Conservation (phyloP, 2,329 filamentous ascomycete species). For the Plectosphaerella plurivora region DNA sequence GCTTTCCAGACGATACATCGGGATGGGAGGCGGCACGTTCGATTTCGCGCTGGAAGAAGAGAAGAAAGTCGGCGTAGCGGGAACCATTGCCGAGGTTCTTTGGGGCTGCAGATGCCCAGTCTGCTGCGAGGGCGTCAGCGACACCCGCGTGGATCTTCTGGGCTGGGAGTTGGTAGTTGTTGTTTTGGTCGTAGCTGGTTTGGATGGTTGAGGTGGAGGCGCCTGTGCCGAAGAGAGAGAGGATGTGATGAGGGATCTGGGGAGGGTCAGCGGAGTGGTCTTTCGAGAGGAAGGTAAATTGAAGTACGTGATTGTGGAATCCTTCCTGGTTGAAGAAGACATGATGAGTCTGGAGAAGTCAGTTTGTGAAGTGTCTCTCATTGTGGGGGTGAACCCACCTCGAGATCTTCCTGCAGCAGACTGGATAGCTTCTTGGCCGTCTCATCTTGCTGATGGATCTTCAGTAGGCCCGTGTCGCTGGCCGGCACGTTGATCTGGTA, state of each 20-base stretch:
- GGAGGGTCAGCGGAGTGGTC: background rate
- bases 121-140: constrained; percentile 47
- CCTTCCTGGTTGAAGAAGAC: constrained; percentile 73
- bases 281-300: background rate
- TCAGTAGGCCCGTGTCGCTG: constrained; percentile 46
- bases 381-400: constrained; percentile 28
- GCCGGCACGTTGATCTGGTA: constrained; percentile 42
- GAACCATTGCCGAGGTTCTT: constrained; percentile 56
- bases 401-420: constrained; percentile 72
- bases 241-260: constrained; percentile 66
- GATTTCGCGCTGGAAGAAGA: constrained; percentile 73
- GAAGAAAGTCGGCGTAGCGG: constrained; percentile 69
- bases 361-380: background rate
- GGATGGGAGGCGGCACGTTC: constrained; percentile 26
- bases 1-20: constrained; percentile 13
- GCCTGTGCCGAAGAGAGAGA: constrained; percentile 72
- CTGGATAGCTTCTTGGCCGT: constrained; percentile 60
- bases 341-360: constrained; percentile 49
- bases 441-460: constrained; percentile 44
- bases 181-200: constrained; percentile 60
- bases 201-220: constrained; percentile 58
- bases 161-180: constrained; percentile 58
- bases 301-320: constrained; percentile 74
- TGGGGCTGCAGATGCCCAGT: constrained; percentile 49
- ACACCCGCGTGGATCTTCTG: constrained; percentile 41